Base-by-base conservation (phyloP, 805 yeast species). In the Yamadazyma scolyti region DNA sequence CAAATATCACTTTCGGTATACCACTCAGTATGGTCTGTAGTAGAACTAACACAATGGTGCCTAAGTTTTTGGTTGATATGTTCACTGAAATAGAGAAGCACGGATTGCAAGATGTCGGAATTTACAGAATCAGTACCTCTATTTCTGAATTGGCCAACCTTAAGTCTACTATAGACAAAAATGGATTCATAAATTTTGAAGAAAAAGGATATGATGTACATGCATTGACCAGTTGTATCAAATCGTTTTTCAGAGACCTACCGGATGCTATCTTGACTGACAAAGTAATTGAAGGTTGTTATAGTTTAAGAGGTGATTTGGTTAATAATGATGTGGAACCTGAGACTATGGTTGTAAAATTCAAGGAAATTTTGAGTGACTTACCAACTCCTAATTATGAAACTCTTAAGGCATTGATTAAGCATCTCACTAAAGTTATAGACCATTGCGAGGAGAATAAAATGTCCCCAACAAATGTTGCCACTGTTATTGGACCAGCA, bases 31-130 rank as follows among this genome's bases (percentile, higher is more conserved):
- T 76, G 40, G 74, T 88, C 4, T 87, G 96, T 52, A 73, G 67
- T 32, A 67, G 95, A 30, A 95, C 87, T 43, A 61, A 72, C 7
- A 58, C 77, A 0, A 39, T 58, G 2, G 61, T 79, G 19, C 97
- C 97, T 1, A 58, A 51, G 5, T 74, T 89, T 25, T 76, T 89
- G 34, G 77, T 71, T 20, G 69, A 71, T 34, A 58, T 90, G 25
- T 67, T 88, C 43, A 69, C 69, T 27, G 93, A 82, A 44, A 83
- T 90, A 42, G 97, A 90, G 54, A 58, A 67, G n/a, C 75, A 89
- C 32, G 96, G 97, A 1, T 54, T 90, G 17, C 88, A 86, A 43
- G 97, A 89, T 51, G 84, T 86, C 32, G 97, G 97, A 11, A 66
- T 90, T 9, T 90, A 90, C 54, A 76, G 97, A 53, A 75, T 73